A percentile compares a stretch with the other conserved stretches of the same genome.
These are phyloP conservation scores for Debaryomycetaceae sp. DNA, from an alignment of 1,139 yeast species.

Conservation along the genomic window DNA sequence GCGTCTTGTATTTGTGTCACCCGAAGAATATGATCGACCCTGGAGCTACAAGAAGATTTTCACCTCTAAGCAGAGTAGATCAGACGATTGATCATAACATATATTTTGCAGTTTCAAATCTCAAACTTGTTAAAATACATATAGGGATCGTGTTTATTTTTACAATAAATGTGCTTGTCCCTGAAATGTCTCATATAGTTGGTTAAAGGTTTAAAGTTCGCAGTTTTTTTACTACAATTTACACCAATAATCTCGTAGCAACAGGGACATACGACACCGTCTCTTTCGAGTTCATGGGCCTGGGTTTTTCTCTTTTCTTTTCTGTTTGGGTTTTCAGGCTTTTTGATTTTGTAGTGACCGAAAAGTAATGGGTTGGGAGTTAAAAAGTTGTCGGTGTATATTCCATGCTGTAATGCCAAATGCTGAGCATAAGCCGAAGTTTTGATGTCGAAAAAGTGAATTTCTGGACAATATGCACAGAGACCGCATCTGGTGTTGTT, in stretches of 20 bases:
- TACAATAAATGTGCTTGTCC: constrained; percentile 10
- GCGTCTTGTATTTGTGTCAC: too few relatives aligned
- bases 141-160: constrained; percentile 7
- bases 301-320: constrained; percentile 16
- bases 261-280: constrained; percentile 15
- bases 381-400: constrained; percentile 17
- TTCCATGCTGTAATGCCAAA: constrained; percentile 23
- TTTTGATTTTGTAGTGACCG: constrained; percentile 13
- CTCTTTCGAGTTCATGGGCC: constrained; percentile 16
- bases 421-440: constrained; percentile 27
- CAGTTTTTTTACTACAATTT: constrained; percentile 19
- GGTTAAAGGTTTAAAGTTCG: constrained; percentile 17
- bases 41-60: too few relatives aligned
- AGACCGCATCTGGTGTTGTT: constrained; percentile 22
- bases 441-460: constrained; percentile 22
- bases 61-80: too few relatives aligned
- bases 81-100: too few relatives aligned
- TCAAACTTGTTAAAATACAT: constrained; percentile 7
- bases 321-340: constrained; percentile 12
- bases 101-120: too few relatives aligned
- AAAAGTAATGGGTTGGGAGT: constrained; percentile 16
- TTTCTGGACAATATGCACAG: constrained; percentile 23
- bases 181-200: constrained; percentile 27
- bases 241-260: constrained; percentile 17
- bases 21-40: too few relatives aligned